Evolutionary conservation across 2,329 filamentous ascomycete species (phyloP).

Genomic region (Lachnellula hyalina): DNA sequence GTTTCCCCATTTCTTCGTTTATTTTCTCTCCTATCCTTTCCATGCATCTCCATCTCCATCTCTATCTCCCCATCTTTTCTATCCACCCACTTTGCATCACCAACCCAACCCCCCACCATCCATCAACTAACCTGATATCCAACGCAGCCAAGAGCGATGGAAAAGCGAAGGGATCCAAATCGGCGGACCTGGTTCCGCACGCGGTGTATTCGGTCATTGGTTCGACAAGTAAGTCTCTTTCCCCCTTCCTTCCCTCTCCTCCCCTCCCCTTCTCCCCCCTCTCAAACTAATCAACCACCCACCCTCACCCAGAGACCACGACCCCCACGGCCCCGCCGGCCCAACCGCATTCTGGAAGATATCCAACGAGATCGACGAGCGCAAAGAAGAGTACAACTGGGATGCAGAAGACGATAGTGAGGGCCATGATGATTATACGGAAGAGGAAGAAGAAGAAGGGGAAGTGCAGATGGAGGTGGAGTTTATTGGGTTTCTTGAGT

Average conservation of each 20-base stretch:
- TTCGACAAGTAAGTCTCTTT: constrained; percentile 58
- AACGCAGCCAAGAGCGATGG: constrained; percentile 61
- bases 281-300: not conserved
- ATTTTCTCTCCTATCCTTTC: not conserved
- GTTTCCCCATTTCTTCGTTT: constrained; percentile 7
- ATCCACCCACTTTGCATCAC: too few relatives aligned
- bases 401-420: not conserved
- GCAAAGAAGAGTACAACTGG: not conserved
- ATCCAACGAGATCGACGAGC: constrained; percentile 38
- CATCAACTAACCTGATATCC: constrained; percentile 17
- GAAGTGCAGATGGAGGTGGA: not conserved
- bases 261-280: too few relatives aligned
- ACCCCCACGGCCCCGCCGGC: constrained; percentile 63
- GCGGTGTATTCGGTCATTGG: constrained; percentile 71
- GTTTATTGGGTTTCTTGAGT: not conserved
- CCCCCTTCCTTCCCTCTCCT: not conserved
- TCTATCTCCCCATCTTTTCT: too few relatives aligned
- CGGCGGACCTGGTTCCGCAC: constrained; percentile 58
- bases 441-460: constrained; percentile 5
- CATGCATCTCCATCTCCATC: too few relatives aligned
- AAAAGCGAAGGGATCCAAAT: constrained; percentile 72
- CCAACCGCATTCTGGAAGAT: constrained; percentile 77
- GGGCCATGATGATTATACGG: constrained; percentile 2
- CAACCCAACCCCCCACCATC: too few relatives aligned
- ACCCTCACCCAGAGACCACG: constrained; percentile 50